Conservation (phyloP, 2,329 filamentous ascomycete genomes). For the Madurella mycetomatis region DNA sequence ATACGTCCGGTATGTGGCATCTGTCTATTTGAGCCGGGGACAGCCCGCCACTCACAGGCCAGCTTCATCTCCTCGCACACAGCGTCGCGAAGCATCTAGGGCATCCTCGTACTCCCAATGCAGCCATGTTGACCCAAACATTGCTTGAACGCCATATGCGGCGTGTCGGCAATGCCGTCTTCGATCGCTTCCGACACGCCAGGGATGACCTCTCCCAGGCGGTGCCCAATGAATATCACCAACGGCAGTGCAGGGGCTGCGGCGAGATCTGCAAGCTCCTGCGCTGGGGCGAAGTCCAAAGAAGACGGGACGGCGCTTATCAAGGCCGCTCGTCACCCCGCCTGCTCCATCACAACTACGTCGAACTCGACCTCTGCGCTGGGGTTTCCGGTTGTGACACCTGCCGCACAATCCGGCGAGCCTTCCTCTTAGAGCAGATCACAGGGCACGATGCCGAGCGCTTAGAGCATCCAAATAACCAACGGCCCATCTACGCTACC, state of each 20-base stretch:
- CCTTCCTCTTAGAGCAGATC: conserved; percentile 24
- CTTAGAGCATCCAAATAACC: conserved; percentile 14
- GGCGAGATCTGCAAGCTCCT: conserved; percentile 20
- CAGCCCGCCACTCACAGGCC: background rate
- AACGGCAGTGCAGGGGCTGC: conserved; percentile 22
- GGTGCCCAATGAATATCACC: conserved; percentile 16
- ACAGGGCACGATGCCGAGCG: conserved; percentile 19
- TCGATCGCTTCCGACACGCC: background rate
- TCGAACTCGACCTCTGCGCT: conserved; percentile 23
- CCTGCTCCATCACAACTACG: conserved; percentile 21
- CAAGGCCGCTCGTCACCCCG: conserved; percentile 17
- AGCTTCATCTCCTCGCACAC: background rate
- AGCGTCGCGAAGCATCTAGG: background rate
- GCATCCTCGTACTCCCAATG: background rate
- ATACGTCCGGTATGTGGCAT: no score
- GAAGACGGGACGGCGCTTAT: conserved; percentile 17
- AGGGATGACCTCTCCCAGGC: conserved; percentile 12
- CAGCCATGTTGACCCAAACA: conserved; percentile 4
- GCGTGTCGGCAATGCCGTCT: conserved; percentile 5
- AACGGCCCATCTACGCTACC: conserved; percentile 20
- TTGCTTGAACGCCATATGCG: conserved; percentile 1
- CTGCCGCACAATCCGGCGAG: conserved; percentile 22
- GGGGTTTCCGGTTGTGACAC: conserved; percentile 20
- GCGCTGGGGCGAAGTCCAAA: conserved; percentile 24
- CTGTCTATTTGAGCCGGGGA: no score